Conservation (phyloP, 768 basidiomycete genomes). For the Pleurotus eryngii region DNA sequence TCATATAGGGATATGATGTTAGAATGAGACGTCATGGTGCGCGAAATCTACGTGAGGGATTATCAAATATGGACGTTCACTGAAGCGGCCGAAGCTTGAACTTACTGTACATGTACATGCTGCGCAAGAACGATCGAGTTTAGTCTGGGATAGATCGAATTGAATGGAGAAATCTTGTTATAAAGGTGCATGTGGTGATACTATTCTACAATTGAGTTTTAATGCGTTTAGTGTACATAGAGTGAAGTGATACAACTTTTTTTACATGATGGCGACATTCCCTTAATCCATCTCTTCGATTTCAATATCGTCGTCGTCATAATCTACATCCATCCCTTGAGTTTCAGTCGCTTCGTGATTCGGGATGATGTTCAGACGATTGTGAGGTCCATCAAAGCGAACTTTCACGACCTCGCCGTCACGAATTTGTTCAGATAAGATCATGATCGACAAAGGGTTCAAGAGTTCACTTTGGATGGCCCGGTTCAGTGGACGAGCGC, state of each 20-base stretch:
- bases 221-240: too few species aligned
- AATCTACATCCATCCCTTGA: slow-evolving; percentile 62
- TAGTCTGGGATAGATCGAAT: too few species aligned
- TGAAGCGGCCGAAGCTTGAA: too few species aligned
- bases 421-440: slow-evolving; percentile 77
- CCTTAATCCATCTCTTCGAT: slow-evolving; percentile 66
- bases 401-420: slow-evolving; percentile 79
- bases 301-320: slow-evolving; percentile 54
- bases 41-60: slow-evolving; percentile 50
- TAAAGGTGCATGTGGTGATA: too few species aligned
- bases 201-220: too few species aligned
- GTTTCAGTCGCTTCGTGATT: slow-evolving; percentile 67
- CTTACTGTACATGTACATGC: too few species aligned
- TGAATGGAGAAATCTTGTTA: too few species aligned
- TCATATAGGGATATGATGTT: slow-evolving; percentile 99
- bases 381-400: slow-evolving; percentile 77
- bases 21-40: slow-evolving; percentile 90
- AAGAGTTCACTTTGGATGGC: slow-evolving; percentile 90
- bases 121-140: too few species aligned
- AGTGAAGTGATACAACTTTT: too few species aligned
- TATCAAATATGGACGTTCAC: too few species aligned
- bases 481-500: slow-evolving; percentile 89
- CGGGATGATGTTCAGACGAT: slow-evolving; percentile 72
- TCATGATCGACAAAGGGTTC: slow-evolving; percentile 82
- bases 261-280: neutral